These are phyloP conservation scores for Pleurotus pulmonarius DNA, from an alignment of 768 basidiomycete genomes.

Conservation along the genomic window DNA sequence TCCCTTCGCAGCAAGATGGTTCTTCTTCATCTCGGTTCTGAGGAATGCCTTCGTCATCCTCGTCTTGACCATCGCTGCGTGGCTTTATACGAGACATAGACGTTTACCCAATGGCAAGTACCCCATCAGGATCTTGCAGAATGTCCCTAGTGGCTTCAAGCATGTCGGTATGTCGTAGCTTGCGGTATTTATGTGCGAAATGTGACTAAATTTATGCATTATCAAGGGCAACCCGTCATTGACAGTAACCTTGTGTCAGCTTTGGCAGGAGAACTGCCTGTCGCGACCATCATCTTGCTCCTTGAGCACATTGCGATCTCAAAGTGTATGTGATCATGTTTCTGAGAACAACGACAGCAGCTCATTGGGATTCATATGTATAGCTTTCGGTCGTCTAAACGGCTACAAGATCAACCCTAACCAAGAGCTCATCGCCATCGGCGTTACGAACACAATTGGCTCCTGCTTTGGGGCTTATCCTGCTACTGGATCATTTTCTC, in stretches of 20 bases:
- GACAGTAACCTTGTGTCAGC: constrained; percentile 52
- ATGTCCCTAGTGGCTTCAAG: constrained; percentile 82
- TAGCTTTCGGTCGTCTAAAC: constrained; percentile 92
- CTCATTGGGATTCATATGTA: not conserved
- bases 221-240: constrained; percentile 27
- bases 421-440: constrained; percentile 95
- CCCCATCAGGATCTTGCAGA: constrained; percentile 80
- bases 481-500: constrained; percentile 97
- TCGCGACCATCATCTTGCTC: constrained; percentile 85
- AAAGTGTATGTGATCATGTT: constrained; percentile 59
- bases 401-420: constrained; percentile 92
- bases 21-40: constrained; percentile 77
- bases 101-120: constrained; percentile 57
- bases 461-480: constrained; percentile 91
- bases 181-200: not conserved
- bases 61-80: constrained; percentile 82
- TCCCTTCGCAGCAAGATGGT: constrained; percentile 45
- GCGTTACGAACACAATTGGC: constrained; percentile 92
- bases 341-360: not conserved
- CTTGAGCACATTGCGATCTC: constrained; percentile 96
- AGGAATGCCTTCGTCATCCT: constrained; percentile 88
- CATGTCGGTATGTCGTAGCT: constrained; percentile 30
- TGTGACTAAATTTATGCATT: not conserved
- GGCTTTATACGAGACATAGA: constrained; percentile 73
- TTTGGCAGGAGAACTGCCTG: constrained; percentile 71